Base-by-base conservation (phyloP, 352 stramenopile genomes). In the Globisporangium camurandrum region DNA sequence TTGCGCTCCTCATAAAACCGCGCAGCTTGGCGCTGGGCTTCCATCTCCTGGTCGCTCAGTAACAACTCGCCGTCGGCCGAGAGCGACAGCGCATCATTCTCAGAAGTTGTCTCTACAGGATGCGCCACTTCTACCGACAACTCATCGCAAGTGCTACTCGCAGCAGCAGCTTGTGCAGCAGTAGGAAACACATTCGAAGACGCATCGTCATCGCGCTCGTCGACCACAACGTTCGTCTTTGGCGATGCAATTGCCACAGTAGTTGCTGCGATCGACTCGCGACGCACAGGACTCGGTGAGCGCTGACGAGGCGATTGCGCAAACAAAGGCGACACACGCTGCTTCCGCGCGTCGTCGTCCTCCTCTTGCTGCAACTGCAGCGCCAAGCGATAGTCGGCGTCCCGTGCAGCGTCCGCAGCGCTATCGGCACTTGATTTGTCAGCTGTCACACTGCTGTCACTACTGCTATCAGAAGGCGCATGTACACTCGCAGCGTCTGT, bases 321-420 rank as follows among this genome's bases (percentile, higher is more conserved):
- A 11, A 37, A 26, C 14, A 19, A 7, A 9, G 57, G 52, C 1
- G 57, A 52, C 14, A 56, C 20, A 1, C 46, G 33, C 33, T 62
- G 59, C 5, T 41, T 36, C 10, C 47, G 54, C 28, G 57, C 69
- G 27, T 93, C 75, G n/a, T n/a, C n/a, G n/a, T n/a, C n/a, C 59
- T 95, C 82, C 67, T 95, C 76, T 40, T 86, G 65, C 47, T 91
- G 82, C 2, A 93, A 63, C 24, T 67, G 75, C 33, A 92, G 57
- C 1, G 84, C 84, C 8, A 93, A 46, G 8, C 88, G 44, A 46
- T 76, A 91, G 47, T 95, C 84, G 0, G 79, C 46, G 38, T 93
- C 79, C n/a, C n/a, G n/a, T n/a, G n/a, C n/a, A n/a, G n/a, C n/a
- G n/a, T n/a, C n/a, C n/a, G n/a, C n/a, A n/a, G n/a, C n/a, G n/a